Evolutionary conservation across 1,139 yeast species (phyloP), one percentile per base, ranked within the genome.

Genomic region (Protomyces gravidus): DNA sequence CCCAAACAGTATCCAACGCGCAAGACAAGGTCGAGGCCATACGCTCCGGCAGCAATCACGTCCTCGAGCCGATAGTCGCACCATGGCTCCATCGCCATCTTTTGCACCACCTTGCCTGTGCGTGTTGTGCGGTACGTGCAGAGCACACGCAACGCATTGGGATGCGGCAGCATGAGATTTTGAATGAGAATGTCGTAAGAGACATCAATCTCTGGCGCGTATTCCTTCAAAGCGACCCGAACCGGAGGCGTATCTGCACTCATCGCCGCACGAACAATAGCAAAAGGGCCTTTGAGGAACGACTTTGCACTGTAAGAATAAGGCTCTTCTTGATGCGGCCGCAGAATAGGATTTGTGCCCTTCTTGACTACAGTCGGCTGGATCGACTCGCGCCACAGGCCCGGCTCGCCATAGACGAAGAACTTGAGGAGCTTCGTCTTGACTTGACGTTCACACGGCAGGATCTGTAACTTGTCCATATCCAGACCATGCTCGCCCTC

Each of bases 31-130:
- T 53, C 51, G 17, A 53, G 40, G 13, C 58, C 58, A 21, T 53
- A 53, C 5, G 58, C 58, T 11, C 58, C 58, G 27, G 58, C 58
- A 15, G 50, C 46, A 33, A 53, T 53, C 21, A 53, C 51, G 27
- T 53, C 58, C 19, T 53, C 50, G 7, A 53, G 51, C 17, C 58
- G 45, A 17, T 53, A 53, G 27, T 53, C 58, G 36, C 58, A 53
- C 58, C 58, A 53, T 15, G 58, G 58, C 28, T 53, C 58, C 50
- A 53, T 45, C 13, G 58, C 58, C 58, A 53, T 53, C 46, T 53
- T 53, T 45, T 53, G 58, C 7, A 53, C 58, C 7, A 53, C 30
- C 19, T 53, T 53, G 39, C 58, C 58, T 2, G 58, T 53, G 13
- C 58, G 33, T 5, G 58, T 53, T 11, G 58, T 53, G 13, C 58